phyloP scores from a whole-genome alignment of 2,329 filamentous ascomycete species.

The Mycogone perniciosa region DNA sequence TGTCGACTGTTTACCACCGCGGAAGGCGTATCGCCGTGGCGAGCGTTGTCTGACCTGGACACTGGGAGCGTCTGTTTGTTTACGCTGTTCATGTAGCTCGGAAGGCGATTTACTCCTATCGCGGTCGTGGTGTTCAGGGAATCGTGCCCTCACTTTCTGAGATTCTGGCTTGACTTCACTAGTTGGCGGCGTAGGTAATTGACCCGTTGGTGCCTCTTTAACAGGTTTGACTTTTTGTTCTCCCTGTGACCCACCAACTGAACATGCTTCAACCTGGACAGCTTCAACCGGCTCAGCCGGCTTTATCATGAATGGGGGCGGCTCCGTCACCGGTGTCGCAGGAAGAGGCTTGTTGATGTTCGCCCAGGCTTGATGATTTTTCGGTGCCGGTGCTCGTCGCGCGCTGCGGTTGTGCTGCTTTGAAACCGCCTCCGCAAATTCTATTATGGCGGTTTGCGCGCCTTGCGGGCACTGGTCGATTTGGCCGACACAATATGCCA shows the following conservation, averaged over 20 bases:
- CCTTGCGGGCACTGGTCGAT: conserved; percentile 20
- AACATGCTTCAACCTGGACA: background rate
- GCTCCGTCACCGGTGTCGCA: conserved; percentile 23
- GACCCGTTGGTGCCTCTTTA: background rate
- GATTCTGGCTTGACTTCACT: background rate
- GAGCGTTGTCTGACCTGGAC: background rate
- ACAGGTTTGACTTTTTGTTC: background rate
- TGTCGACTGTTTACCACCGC: background rate
- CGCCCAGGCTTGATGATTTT: background rate
- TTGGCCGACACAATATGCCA: conserved; percentile 30
- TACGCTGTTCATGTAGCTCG: background rate
- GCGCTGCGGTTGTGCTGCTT: conserved; percentile 6
- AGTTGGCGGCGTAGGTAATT: background rate
- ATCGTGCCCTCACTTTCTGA: too few relatives aligned
- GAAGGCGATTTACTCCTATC: background rate
- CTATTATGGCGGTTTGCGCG: conserved; percentile 23
- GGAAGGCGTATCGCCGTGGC: background rate
- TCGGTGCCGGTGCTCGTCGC: background rate
- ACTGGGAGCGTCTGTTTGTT: background rate
- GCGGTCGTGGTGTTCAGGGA: too few relatives aligned
- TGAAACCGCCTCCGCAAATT: conserved; percentile 18
- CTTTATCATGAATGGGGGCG: conserved; percentile 16
- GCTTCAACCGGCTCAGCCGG: background rate
- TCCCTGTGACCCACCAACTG: background rate
- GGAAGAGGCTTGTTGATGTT: conserved; percentile 25